Conservation (phyloP, 2,329 filamentous ascomycete species). For the Calonectria naviculata region DNA sequence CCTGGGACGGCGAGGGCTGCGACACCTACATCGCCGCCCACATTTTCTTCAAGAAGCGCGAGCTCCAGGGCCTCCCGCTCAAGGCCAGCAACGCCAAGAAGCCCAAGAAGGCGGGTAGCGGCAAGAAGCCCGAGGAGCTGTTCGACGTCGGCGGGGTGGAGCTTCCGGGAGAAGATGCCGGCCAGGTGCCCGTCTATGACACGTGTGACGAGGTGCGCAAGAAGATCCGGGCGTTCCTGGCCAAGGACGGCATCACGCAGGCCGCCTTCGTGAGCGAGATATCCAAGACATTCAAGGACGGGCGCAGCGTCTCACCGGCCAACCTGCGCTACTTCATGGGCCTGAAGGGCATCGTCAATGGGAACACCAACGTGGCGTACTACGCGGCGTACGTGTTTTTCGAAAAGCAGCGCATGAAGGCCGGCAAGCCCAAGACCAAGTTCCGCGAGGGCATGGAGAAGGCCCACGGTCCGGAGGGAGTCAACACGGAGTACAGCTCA, state of each 20-base stretch:
- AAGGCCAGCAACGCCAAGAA: constrained; percentile 47
- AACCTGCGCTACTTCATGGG: constrained; percentile 61
- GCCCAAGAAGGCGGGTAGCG: constrained; percentile 33
- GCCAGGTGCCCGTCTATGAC: constrained; percentile 62
- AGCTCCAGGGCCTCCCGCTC: constrained; percentile 57
- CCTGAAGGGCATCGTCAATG: constrained; percentile 59
- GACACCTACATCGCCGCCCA: constrained; percentile 50
- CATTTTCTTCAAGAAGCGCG: constrained; percentile 61
- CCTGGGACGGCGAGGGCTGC: constrained; percentile 47
- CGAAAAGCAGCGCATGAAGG: constrained; percentile 65
- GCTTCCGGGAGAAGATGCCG: constrained; percentile 59
- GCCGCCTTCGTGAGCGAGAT: constrained; percentile 63
- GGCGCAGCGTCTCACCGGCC: constrained; percentile 52
- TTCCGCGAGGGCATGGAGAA: constrained; percentile 64
- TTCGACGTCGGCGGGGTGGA: constrained; percentile 55
- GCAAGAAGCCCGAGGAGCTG: constrained; percentile 40
- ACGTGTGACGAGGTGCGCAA: constrained; percentile 67
- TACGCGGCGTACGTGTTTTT: constrained; percentile 69
- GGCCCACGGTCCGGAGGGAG: constrained; percentile 38
- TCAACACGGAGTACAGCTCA: constrained; percentile 34
- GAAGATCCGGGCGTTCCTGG: constrained; percentile 65
- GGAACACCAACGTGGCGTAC: constrained; percentile 60
- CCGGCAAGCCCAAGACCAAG: constrained; percentile 62
- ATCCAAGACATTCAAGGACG: constrained; percentile 51
- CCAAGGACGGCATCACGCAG: constrained; percentile 57